Evolutionary conservation across 2,329 filamentous ascomycete genomes (phyloP).

Genomic region (Penicillium sp.): DNA sequence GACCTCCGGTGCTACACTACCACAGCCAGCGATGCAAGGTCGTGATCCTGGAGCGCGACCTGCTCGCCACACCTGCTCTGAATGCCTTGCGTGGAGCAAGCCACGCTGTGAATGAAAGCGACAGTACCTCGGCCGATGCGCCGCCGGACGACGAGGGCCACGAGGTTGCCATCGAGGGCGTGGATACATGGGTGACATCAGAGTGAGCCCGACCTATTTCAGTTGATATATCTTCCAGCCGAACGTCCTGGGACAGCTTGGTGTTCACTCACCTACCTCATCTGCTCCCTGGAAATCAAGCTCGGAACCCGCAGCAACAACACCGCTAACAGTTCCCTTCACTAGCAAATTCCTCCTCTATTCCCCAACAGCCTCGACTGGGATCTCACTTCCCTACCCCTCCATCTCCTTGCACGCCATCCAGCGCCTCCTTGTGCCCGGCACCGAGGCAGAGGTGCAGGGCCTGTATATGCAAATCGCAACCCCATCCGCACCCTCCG

Average conservation of each 20-base stretch:
- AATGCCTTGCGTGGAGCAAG: conserved; percentile 27
- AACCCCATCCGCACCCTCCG: conserved; percentile 25
- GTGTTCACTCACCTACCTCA: no score
- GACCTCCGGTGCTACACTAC: conserved; percentile 48
- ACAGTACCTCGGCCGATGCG: conserved; percentile 1
- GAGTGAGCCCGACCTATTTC: conserved; percentile 35
- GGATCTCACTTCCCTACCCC: conserved; percentile 49
- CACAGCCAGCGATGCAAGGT: conserved; percentile 47
- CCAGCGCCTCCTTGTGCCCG: conserved; percentile 43
- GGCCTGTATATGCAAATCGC: conserved; percentile 51
- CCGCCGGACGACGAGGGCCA: conserved; percentile 24
- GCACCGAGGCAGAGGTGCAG: conserved; percentile 34
- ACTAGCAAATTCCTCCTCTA: conserved; percentile 46
- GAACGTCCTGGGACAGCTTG: no score
- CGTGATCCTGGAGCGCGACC: conserved; percentile 42
- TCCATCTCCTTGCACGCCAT: conserved; percentile 50
- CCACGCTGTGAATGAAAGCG: conserved; percentile 17
- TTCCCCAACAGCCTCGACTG: conserved; percentile 33
- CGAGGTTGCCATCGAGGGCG: conserved; percentile 38
- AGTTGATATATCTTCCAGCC: no score
- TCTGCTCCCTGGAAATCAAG: no score
- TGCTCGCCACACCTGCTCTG: conserved; percentile 36
- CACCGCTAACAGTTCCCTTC: no score
- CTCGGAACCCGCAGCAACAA: no score
- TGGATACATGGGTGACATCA: conserved; percentile 50